phyloP scores from a whole-genome alignment of 2,329 filamentous ascomycete species.

The Xylariaceae sp. region DNA sequence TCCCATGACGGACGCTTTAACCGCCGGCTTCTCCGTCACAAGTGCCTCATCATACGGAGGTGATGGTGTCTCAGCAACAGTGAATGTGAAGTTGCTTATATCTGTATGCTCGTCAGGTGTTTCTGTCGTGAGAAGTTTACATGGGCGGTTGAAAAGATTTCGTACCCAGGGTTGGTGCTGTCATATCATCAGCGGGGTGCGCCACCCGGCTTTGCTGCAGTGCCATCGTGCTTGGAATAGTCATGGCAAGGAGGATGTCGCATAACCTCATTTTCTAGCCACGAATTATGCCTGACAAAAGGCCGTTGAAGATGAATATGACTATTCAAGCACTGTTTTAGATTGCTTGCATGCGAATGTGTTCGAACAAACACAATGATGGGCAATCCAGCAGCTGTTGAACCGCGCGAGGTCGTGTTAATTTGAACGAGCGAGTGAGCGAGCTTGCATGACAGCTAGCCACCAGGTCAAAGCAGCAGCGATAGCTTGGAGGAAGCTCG shows the following conservation, averaged over 20 bases:
- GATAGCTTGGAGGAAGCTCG: slow-evolving; percentile 5
- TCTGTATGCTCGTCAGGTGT: slow-evolving; percentile 18
- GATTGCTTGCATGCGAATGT: slow-evolving; percentile 6
- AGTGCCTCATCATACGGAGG: slow-evolving; percentile 21
- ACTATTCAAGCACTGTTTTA: slow-evolving; percentile 2
- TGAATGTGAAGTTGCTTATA: slow-evolving; percentile 23
- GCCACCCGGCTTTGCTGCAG: slow-evolving; percentile 20
- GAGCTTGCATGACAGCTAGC: slow-evolving; percentile 6
- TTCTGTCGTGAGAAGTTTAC: background rate
- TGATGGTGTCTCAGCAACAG: slow-evolving; percentile 14
- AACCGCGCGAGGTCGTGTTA: background rate
- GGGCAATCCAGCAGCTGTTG: background rate
- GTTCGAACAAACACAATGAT: background rate
- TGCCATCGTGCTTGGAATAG: slow-evolving; percentile 16
- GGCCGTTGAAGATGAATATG: background rate
- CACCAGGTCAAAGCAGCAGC: slow-evolving; percentile 10
- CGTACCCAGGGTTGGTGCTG: slow-evolving; percentile 17
- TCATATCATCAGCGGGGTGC: slow-evolving; percentile 17
- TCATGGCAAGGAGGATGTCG: slow-evolving; percentile 16
- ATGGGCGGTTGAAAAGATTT: slow-evolving; percentile 5
- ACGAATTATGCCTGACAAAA: background rate
- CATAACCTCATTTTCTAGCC: slow-evolving; percentile 24
- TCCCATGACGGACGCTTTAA: slow-evolving; percentile 32
- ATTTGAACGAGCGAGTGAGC: background rate
- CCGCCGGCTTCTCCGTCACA: slow-evolving; percentile 25